phyloP scores from a whole-genome alignment of 2,329 filamentous ascomycete genomes.

The Westerdykella ornata region DNA sequence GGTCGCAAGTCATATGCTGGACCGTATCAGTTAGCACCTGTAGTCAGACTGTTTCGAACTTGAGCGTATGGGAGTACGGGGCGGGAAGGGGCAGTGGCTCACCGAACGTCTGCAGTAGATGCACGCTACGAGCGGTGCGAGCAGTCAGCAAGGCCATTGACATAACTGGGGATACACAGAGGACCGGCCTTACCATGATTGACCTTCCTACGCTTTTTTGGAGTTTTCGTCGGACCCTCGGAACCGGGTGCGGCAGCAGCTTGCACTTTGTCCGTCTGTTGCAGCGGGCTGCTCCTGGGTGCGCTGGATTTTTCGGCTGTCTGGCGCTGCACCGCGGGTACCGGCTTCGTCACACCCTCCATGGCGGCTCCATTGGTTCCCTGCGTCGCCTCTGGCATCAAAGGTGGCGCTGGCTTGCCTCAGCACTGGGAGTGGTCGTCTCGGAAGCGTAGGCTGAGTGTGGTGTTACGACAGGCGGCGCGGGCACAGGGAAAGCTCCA shows the following conservation, averaged over 20 bases:
- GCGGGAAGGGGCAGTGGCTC: slow-evolving; percentile 27
- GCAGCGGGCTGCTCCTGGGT: slow-evolving; percentile 23
- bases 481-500: slow-evolving; percentile 14
- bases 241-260: slow-evolving; percentile 22
- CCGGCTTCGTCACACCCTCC: slow-evolving; percentile 29
- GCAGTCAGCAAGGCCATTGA: slow-evolving; percentile 26
- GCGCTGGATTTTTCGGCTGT: slow-evolving; percentile 17
- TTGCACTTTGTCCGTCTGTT: slow-evolving; percentile 18
- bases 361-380: slow-evolving; percentile 34
- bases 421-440: slow-evolving; percentile 22
- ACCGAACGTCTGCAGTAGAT: slow-evolving; percentile 50
- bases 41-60: slow-evolving; percentile 16
- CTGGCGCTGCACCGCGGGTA: slow-evolving; percentile 25
- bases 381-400: slow-evolving; percentile 36
- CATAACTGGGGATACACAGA: slow-evolving; percentile 18
- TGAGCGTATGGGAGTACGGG: slow-evolving; percentile 17
- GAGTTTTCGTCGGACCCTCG: slow-evolving; percentile 28
- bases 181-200: slow-evolving; percentile 42
- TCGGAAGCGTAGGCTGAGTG: slow-evolving; percentile 20
- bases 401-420: slow-evolving; percentile 25
- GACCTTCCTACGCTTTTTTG: slow-evolving; percentile 49
- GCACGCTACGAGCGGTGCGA: slow-evolving; percentile 36
- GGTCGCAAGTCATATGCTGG: slow-evolving; percentile 51
- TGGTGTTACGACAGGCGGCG: slow-evolving; percentile 20
- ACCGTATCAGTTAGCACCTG: slow-evolving; percentile 30